phyloP scores from a whole-genome alignment of 441 rosid species.

The Codiaeum variegatum region DNA sequence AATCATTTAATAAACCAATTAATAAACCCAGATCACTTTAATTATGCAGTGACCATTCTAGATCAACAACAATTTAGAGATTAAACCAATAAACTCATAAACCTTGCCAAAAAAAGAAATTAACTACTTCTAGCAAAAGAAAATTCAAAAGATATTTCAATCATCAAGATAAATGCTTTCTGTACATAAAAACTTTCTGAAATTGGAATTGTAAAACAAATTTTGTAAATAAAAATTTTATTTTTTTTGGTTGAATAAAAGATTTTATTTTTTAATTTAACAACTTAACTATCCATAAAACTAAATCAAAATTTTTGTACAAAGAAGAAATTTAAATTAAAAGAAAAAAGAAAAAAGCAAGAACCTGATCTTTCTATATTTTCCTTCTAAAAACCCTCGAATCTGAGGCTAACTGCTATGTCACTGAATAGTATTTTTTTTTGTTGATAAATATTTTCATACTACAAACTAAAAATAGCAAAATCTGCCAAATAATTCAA shows the following conservation, averaged over 20 bases:
- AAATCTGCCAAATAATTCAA: conserved; percentile 4
- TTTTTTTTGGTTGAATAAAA: too few species aligned
- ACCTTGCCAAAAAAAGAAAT: not conserved
- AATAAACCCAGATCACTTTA: conserved; percentile 6
- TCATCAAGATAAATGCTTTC: not conserved
- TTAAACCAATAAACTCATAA: not conserved
- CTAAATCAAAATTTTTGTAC: not conserved
- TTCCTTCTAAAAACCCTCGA: not conserved
- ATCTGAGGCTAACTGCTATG: not conserved
- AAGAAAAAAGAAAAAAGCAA: not conserved
- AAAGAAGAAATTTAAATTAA: not conserved
- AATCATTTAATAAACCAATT: not conserved
- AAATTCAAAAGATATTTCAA: not conserved
- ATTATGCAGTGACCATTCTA: not conserved
- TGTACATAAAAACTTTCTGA: not conserved
- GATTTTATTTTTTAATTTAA: too few species aligned
- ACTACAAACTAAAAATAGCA: not conserved
- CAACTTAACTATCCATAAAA: not conserved
- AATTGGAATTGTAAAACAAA: not conserved
- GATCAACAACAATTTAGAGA: not conserved
- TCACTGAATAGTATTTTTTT: not conserved
- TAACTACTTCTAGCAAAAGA: not conserved
- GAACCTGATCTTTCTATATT: not conserved
- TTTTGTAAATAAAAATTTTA: too few species aligned
- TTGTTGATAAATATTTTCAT: not conserved